These are phyloP conservation scores for Raffaelea arxii DNA, from an alignment of 2,329 filamentous ascomycete species.

Conservation along the genomic window DNA sequence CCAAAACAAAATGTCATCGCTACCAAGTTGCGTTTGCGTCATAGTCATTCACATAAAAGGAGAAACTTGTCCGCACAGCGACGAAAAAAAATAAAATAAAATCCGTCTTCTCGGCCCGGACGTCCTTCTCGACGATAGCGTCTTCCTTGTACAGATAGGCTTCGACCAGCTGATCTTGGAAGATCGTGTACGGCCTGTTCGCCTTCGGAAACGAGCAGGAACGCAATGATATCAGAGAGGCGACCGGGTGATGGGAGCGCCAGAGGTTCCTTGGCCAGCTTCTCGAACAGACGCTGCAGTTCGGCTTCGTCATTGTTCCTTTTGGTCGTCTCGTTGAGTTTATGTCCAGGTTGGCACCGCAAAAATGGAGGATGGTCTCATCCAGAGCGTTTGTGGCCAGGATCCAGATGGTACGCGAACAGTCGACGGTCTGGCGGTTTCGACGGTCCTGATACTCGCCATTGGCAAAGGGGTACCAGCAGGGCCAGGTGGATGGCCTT, in stretches of 20 bases:
- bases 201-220: conserved; percentile 7
- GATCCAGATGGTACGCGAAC: conserved; percentile 9
- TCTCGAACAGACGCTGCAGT: neutral
- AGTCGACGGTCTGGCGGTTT: conserved; percentile 1
- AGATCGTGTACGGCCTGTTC: conserved; percentile 8
- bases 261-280: conserved; percentile 2
- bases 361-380: conserved; percentile 6
- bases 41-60: too few relatives aligned
- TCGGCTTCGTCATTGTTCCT: neutral
- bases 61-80: too few relatives aligned
- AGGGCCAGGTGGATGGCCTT: conserved; percentile 5
- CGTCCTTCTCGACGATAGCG: conserved; percentile 3
- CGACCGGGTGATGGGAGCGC: conserved; percentile 8
- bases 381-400: conserved; percentile 10
- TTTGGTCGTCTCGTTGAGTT: too few relatives aligned
- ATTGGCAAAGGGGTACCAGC: conserved; percentile 7
- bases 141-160: conserved; percentile 1
- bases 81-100: too few relatives aligned
- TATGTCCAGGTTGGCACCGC: conserved; percentile 4
- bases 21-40: too few relatives aligned
- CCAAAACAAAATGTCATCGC: too few relatives aligned
- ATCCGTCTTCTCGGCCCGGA: neutral
- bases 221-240: conserved; percentile 8
- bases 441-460: conserved; percentile 9
- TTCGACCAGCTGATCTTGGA: conserved; percentile 4